Evolutionary conservation across 345 rosid genomes (phyloP), one percentile per base, ranked within the genome.

Genomic region (Theobroma cacao): DNA sequence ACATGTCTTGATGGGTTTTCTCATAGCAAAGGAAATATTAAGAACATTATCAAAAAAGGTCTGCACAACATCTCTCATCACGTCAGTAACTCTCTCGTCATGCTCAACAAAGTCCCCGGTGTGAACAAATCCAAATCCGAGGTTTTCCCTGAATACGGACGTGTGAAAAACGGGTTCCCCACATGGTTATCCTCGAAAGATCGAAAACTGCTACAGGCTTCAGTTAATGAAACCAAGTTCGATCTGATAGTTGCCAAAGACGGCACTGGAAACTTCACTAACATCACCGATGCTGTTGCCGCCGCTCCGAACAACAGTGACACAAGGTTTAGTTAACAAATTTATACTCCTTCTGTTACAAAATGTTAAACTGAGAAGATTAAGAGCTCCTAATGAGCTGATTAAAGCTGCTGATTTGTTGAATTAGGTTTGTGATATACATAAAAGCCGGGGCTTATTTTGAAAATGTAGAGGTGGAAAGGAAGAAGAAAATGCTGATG

Each of bases 1-100:
- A 95, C 98, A 58, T 95, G 98, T 71, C 98, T 95, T 9, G 95
- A 93, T 41, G 97, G 98, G 78, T 92, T 95, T 38, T 84, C 86
- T 14, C 79, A 79, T 60, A 78, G 88, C 67, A 80, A 72, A 22
- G 85, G 82, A 17, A 66, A 76, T 45, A 79, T 90, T 28, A 80
- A 88, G 70, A 79, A 82, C 3, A 33, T 47, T 4, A 87, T 94
- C 80, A 75, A 91, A 88, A 79, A 40, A 9, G 78, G 78, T 28
- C 66, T 93, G 40, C 75, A 70, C 48, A 84, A 93, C 69, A 91
- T 95, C 72, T 89, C 94, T 20, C 84, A 80, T n/a, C 92, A 86
- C 34, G 88, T 92, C 15, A 86, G 94, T 30, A 89, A 91, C 78
- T 90, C 97, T 48, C 83, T 95, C 14, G 85, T 56, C 41, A 80